Evolutionary conservation across 768 basidiomycete genomes (phyloP).

Genomic region (Dendrothele bispora): DNA sequence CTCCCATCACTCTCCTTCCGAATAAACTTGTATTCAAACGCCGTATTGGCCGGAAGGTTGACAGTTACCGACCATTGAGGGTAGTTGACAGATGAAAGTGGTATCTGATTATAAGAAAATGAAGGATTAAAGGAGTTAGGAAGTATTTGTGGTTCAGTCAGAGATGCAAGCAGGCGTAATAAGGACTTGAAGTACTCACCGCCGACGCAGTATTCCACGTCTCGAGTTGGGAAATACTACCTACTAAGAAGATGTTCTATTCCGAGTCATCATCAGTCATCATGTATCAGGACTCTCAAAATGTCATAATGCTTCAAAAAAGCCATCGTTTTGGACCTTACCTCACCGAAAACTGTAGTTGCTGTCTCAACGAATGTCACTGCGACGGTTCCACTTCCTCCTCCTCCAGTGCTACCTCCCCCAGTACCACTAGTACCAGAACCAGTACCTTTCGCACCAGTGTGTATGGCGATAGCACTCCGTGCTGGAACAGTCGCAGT

Average conservation of each 20-base stretch:
- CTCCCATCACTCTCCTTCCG: conserved; percentile 51
- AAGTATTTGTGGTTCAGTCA: background rate
- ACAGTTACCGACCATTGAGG: conserved; percentile 56
- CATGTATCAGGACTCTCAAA: background rate
- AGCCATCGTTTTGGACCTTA: conserved; percentile 21
- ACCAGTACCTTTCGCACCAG: conserved; percentile 37
- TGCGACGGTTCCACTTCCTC: conserved; percentile 20
- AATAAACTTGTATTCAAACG: conserved; percentile 63
- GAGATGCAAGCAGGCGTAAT: too few relatives aligned
- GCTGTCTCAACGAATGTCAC: conserved; percentile 56
- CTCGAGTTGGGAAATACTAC: conserved; percentile 55
- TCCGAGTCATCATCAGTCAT: background rate
- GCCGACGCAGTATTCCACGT: conserved; percentile 48
- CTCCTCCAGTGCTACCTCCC: conserved; percentile 3
- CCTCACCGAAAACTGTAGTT: conserved; percentile 59
- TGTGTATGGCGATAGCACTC: conserved; percentile 58
- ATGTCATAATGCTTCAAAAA: background rate
- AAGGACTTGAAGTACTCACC: too few relatives aligned
- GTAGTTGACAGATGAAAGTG: conserved; percentile 51
- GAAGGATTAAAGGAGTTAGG: background rate
- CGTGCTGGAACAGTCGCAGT: conserved; percentile 49
- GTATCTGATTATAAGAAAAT: conserved; percentile 33
- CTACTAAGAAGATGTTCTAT: conserved; percentile 61
- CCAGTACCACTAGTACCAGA: conserved; percentile 13
- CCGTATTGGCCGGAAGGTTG: conserved; percentile 46